These are phyloP conservation scores for Multifurca ochricompacta DNA, from an alignment of 768 basidiomycete genomes.

Conservation along the genomic window DNA sequence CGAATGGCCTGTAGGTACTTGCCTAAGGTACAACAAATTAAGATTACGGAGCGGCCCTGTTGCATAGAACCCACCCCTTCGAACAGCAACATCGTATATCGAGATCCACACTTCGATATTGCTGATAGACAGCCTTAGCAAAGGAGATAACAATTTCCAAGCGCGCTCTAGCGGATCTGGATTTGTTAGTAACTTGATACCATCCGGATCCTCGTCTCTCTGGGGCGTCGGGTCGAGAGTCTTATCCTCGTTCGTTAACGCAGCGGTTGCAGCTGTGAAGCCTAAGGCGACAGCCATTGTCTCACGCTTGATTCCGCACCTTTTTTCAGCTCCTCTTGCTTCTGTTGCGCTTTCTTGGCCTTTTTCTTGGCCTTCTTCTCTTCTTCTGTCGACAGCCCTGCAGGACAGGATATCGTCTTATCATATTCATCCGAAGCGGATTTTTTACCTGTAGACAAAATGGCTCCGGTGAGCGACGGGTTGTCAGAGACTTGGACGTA, in stretches of 20 bases:
- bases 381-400: conserved; percentile 44
- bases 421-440: background rate
- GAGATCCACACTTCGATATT: conserved; percentile 67
- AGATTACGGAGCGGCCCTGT: background rate
- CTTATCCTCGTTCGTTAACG: conserved; percentile 52
- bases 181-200: conserved; percentile 55
- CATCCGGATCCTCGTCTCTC: conserved; percentile 83
- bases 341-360: conserved; percentile 72
- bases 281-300: conserved; percentile 11
- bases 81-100: conserved; percentile 73
- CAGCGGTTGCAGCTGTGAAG: conserved; percentile 28
- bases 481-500: conserved; percentile 66
- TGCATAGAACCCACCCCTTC: conserved; percentile 54
- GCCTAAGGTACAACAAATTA: conserved; percentile 35
- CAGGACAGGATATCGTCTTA: conserved; percentile 13
- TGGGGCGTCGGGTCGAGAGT: conserved; percentile 48
- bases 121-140: conserved; percentile 43
- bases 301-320: conserved; percentile 31
- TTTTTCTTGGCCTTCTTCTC: conserved; percentile 83
- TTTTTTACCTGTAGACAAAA: conserved; percentile 25
- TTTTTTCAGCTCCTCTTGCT: conserved; percentile 67
- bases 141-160: conserved; percentile 56
- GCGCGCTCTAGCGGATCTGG: conserved; percentile 70
- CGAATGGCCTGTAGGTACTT: conserved; percentile 73
- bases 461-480: conserved; percentile 46